Evolutionary conservation across 73 alveolate species (phyloP).

Genomic region (Durusdinium trenchii): DNA sequence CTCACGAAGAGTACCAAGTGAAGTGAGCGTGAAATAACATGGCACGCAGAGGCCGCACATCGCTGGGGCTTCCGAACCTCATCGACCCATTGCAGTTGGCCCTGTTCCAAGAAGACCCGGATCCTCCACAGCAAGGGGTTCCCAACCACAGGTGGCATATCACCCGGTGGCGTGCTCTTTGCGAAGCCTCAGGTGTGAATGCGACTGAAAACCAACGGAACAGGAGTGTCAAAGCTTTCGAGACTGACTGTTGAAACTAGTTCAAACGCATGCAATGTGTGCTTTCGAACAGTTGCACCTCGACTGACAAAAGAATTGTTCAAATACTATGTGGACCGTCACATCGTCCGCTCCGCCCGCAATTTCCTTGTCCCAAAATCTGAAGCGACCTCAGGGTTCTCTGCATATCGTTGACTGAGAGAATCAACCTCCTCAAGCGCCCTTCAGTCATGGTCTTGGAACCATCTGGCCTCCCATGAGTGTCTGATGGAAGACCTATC

Average conservation of each 20-base stretch:
- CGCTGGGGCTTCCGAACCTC: conserved; percentile 37
- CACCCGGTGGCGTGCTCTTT: conserved; percentile 39
- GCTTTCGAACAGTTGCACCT: too few species aligned
- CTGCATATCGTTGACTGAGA: too few species aligned
- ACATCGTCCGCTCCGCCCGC: neutral
- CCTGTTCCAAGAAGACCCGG: conserved; percentile 33
- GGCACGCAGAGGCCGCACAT: too few species aligned
- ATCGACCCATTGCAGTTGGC: conserved; percentile 72
- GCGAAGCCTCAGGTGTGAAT: conserved; percentile 20
- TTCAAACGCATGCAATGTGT: too few species aligned
- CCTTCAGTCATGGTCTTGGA: too few species aligned
- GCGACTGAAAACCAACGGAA: neutral
- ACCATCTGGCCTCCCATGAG: too few species aligned
- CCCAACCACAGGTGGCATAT: conserved; percentile 13
- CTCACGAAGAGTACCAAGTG: too few species aligned
- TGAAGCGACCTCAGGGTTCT: too few species aligned
- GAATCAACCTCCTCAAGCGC: too few species aligned
- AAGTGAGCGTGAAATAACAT: too few species aligned
- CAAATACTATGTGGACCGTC: neutral
- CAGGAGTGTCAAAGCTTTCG: neutral
- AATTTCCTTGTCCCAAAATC: neutral
- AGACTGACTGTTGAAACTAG: neutral
- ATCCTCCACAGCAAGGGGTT: conserved; percentile 70
- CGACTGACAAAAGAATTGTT: too few species aligned
- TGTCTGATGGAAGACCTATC: too few species aligned